A percentile compares a stretch with the other conserved stretches of the same genome.
Evolutionary conservation across 2,329 filamentous ascomycete species (phyloP).

Genomic region (Hypoxylon sp.): DNA sequence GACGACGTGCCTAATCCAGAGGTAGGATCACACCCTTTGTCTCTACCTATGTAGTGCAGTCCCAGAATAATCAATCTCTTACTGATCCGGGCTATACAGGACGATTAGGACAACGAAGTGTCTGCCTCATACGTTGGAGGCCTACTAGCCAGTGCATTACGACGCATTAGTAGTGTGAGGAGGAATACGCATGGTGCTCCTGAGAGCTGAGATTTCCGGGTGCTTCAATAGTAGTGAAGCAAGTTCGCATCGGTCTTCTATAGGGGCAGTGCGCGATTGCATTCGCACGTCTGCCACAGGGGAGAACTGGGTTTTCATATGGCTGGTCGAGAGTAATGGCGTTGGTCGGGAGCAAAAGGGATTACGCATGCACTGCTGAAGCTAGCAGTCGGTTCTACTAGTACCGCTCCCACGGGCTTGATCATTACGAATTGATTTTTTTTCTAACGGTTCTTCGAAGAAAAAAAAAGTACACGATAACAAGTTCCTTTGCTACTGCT

Average conservation of each 20-base stretch:
- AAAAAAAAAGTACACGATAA: constrained; percentile 14
- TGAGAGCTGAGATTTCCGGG: constrained; percentile 11
- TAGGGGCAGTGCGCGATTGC: constrained; percentile 14
- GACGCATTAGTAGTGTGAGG: constrained; percentile 48
- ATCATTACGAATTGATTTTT: constrained; percentile 4
- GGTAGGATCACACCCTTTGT: constrained; percentile 42
- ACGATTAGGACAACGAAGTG: constrained; percentile 50
- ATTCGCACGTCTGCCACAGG: constrained; percentile 10
- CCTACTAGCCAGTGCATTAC: constrained; percentile 48
- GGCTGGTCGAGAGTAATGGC: constrained; percentile 36
- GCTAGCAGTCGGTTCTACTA: constrained; percentile 22
- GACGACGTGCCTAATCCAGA: constrained; percentile 38
- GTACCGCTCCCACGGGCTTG: constrained; percentile 6
- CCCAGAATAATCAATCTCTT: constrained; percentile 19
- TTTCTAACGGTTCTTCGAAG: constrained; percentile 8
- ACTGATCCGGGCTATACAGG: constrained; percentile 54
- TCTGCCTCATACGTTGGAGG: constrained; percentile 43
- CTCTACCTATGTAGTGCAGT: background rate
- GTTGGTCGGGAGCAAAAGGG: constrained; percentile 33
- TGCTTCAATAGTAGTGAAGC: constrained; percentile 4
- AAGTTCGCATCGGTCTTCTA: constrained; percentile 18
- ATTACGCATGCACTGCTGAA: constrained; percentile 26
- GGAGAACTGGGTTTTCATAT: constrained; percentile 16
- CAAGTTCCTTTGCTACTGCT: background rate
- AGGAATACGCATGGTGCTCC: constrained; percentile 30